Base-by-base conservation (phyloP, 2,329 filamentous ascomycete species). In the Hypocrella siamensis region DNA sequence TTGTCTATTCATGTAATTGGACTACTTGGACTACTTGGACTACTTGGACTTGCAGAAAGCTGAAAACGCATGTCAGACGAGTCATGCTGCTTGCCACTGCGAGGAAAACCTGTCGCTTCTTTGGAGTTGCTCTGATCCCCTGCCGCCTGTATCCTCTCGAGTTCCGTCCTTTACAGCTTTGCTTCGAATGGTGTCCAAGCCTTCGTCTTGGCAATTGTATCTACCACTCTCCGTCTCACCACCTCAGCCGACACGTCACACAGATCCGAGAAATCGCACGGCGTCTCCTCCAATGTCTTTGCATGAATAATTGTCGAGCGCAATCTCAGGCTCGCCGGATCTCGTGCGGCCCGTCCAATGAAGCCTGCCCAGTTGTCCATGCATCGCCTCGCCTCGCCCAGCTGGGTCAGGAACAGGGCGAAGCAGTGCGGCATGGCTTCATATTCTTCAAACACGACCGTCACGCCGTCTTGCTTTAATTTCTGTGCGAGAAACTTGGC, bases 401-500 rank as follows among this genome's bases (percentile, higher is more conserved):
- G 47, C 4, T 54, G 51, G 2, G 60, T 51, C 34, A 82, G 53
- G 2, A 81, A 39, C 39, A 73, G 44, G 1, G 66, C 70, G 46
- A 83, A 88, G 42, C 70, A 73, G 53, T 86, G 81, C 33, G 82
- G 79, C 81, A 88, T 88, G 3, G 72, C 77, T 49, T 85, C 75
- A 47, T 75, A 90, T 53, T 83, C 70, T 47, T 81, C 71, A 44
- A 75, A 79, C 4, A 70, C 61, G 0, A 86, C 68, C 0, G 45
- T 46, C 1, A 77, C 75, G 5, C 69, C 72, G 28, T 79, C 68
- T 6, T 44, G 40, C 12, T 59, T 58, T 9, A 80, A 58, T 25
- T 64, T 61, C 26, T 57, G 52, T 0, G 75, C 78, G 3, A 82
- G 46, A 32, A 70, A 70, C 39, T 63, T 64, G 37, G 63, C 65